phyloP scores from a whole-genome alignment of 306 rosid species.

The Crotalaria pallida region DNA sequence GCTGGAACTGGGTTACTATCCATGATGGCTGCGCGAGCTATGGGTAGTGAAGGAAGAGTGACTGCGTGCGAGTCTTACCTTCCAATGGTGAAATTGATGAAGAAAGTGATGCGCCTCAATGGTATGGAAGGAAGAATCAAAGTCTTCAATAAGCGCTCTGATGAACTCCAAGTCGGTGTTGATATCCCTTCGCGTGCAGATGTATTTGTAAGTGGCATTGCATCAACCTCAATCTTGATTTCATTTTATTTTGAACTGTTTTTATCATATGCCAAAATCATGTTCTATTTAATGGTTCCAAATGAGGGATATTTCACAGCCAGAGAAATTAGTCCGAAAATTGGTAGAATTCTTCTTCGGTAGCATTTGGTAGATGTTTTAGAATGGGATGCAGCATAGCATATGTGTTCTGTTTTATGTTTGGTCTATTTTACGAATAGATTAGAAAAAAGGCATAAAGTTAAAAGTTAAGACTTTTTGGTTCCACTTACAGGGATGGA shows the following conservation, averaged over 20 bases:
- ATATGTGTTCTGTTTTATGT: too few species aligned
- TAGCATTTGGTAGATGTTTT: too few species aligned
- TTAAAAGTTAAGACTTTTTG: too few species aligned
- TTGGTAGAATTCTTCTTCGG: too few species aligned
- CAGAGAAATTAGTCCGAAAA: too few species aligned
- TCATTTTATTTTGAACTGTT: not conserved
- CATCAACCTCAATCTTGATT: not conserved
- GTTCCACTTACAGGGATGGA: too few species aligned
- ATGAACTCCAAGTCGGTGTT: slow-evolving; percentile 65
- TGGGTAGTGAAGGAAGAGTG: slow-evolving; percentile 54
- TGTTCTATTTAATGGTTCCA: not conserved
- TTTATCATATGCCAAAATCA: not conserved
- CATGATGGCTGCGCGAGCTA: slow-evolving; percentile 90
- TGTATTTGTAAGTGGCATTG: slow-evolving; percentile 54
- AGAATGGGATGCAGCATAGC: too few species aligned
- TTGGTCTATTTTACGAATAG: too few species aligned
- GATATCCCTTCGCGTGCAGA: slow-evolving; percentile 68
- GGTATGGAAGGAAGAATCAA: slow-evolving; percentile 55
- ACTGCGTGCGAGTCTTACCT: slow-evolving; percentile 98
- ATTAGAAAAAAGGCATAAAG: too few species aligned
- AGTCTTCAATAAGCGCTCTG: slow-evolving; percentile 84
- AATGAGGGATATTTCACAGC: not conserved
- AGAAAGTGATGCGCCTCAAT: slow-evolving; percentile 60
- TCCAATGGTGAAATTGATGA: slow-evolving; percentile 95
- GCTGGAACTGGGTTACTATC: slow-evolving; percentile 94